These are phyloP conservation scores for Diplosphaera chodatii DNA, from an alignment of 139 green algal species.

Conservation along the genomic window DNA sequence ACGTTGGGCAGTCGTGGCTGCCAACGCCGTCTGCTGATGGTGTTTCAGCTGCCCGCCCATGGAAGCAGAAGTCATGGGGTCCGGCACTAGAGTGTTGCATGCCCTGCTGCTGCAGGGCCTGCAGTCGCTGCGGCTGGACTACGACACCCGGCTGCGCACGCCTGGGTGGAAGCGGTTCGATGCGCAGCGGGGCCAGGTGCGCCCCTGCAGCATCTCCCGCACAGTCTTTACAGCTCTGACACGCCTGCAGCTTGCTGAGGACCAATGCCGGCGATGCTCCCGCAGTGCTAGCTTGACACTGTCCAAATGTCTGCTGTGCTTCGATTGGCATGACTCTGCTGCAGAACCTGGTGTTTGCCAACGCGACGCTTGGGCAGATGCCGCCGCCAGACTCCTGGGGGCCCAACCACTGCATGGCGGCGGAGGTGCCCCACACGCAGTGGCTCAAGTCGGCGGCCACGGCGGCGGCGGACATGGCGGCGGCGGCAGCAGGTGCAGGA, in stretches of 20 bases:
- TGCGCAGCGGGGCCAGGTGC: not conserved
- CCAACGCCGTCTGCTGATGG: too few relatives aligned
- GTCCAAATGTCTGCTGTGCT: too few relatives aligned
- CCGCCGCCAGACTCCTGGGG: not conserved
- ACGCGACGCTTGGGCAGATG: not conserved
- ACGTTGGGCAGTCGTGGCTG: too few relatives aligned
- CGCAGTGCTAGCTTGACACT: too few relatives aligned
- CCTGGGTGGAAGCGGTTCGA: not conserved
- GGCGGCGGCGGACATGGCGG: not conserved
- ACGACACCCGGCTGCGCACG: not conserved
- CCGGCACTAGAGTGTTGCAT: too few relatives aligned
- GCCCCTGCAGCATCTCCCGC: too few relatives aligned
- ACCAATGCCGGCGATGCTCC: too few relatives aligned
- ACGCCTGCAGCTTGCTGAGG: too few relatives aligned
- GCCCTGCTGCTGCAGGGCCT: not conserved
- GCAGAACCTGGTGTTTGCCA: not conserved
- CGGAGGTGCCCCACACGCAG: not conserved
- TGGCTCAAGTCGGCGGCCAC: not conserved
- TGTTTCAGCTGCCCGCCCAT: too few relatives aligned
- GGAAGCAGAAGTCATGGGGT: too few relatives aligned
- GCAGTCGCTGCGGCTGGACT: not conserved
- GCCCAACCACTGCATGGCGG: not conserved
- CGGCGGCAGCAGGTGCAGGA: not conserved
- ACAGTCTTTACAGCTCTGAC: too few relatives aligned
- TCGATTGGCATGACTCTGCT: too few relatives aligned